Evolutionary conservation across 441 rosid genomes (phyloP), one percentile per base, ranked within the genome.

Genomic region (Omphalea diandra): DNA sequence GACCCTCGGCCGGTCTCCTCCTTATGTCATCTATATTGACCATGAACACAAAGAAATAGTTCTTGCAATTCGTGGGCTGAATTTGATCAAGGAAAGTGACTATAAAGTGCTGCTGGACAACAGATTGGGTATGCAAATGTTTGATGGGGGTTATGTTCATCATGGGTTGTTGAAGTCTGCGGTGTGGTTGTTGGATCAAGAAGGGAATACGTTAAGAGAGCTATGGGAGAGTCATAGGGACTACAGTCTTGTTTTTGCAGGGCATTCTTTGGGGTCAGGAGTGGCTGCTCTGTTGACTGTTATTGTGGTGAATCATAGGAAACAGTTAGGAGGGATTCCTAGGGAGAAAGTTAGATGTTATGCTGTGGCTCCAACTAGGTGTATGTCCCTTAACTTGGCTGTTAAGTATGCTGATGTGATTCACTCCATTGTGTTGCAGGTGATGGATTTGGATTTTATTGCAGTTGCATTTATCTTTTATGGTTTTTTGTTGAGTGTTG

Each of bases 341-440:
- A 81, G 92, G 77, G 77, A 77, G 32, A 86, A 85, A 75, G 55
- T 95, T 7, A 73, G 82, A 77, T 90, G 98, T 62, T 90, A 88
- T 54, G 85, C 97, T 0, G 41, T 90, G 61, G 98, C 99, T 49
- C 99, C 99, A 18, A 97, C 99, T 4, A 79, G 99, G 66, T 94
- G 98, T 82, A 90, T 94, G 99, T 92, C 97, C 2, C 94, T 94
- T 55, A 94, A 88, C 71, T 79, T 94, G 75, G 97, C 99, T 22
- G 99, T 94, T 65, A 94, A 90, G 85, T 94, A 94, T 63, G 99
- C 98, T 8, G 97, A 94, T 76, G 90, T 94, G 67, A 85, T 94
- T 77, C 73, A 83, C 81, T 94, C 98, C 10, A 77, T 90, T n/a
- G 80, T 94, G 27, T 81, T 94, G 79, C 98, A 94, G 99, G 99